These are phyloP conservation scores for Dysphania ambrosioides DNA, from an alignment of 148 eudicot species.

Conservation along the genomic window DNA sequence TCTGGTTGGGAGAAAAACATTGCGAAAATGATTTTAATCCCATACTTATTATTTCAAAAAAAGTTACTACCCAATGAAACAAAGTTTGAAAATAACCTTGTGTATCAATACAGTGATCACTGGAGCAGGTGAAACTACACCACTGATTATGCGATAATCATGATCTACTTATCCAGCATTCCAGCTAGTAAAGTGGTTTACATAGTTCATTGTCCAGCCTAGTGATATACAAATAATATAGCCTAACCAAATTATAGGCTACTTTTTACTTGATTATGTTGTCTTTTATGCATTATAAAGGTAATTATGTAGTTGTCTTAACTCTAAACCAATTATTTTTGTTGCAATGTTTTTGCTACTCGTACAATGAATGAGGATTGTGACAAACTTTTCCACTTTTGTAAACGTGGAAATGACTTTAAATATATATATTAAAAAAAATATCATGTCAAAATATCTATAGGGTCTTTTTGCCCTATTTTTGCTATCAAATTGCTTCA, in stretches of 20 bases:
- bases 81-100: no score
- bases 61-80: no score
- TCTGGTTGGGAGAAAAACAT: no score
- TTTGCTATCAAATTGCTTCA: no score
- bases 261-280: no score
- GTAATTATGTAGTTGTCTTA: neutral
- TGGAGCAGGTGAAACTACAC: constrained; percentile 52
- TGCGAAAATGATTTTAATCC: no score
- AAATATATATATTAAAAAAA: no score
- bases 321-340: neutral
- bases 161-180: neutral
- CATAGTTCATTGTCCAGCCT: no score
- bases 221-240: no score
- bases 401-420: neutral
- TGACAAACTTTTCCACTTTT: neutral
- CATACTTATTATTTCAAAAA: no score
- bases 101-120: no score
- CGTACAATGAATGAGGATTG: neutral
- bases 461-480: neutral
- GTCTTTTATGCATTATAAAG: neutral
- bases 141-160: constrained; percentile 1
- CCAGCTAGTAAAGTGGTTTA: neutral
- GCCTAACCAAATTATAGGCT: neutral
- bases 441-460: neutral
- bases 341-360: neutral